Conservation (phyloP, 2,329 filamentous ascomycete genomes). For the Magnaporthiopsis incrustans region DNA sequence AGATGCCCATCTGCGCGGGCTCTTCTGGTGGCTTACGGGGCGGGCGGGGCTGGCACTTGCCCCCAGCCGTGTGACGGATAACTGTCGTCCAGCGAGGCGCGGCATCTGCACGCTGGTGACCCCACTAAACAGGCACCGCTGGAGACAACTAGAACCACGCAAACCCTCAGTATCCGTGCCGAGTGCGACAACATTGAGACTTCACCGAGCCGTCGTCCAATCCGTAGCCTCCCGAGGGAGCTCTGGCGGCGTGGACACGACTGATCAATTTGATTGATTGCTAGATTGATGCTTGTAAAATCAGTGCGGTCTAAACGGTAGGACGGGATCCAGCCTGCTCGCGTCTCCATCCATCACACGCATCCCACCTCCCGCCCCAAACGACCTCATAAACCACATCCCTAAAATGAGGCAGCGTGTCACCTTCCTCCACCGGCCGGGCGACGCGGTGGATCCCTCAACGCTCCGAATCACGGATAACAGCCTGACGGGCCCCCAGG, state of each 20-base stretch:
- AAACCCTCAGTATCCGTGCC: background rate
- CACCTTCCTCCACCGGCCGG: conserved; percentile 66
- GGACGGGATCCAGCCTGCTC: background rate
- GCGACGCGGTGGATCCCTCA: conserved; percentile 55
- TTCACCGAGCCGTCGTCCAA: background rate
- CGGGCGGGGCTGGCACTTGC: too few species aligned
- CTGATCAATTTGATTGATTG: background rate
- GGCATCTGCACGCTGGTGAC: background rate
- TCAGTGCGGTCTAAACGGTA: too few species aligned
- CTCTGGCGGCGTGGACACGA: background rate
- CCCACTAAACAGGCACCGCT: background rate
- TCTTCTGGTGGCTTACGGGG: too few species aligned
- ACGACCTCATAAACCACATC: conserved; percentile 10
- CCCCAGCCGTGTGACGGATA: background rate
- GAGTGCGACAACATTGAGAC: background rate
- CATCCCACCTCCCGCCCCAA: background rate
- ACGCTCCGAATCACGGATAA: conserved; percentile 49
- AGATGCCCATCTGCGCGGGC: background rate
- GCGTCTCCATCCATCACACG: background rate
- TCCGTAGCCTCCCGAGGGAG: too few species aligned
- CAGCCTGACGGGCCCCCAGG: conserved; percentile 43
- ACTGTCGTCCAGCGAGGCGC: too few species aligned
- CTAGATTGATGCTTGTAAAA: too few species aligned
- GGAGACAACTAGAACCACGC: background rate
- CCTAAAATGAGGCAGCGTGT: conserved; percentile 64